Base-by-base conservation (phyloP, 108 stramenopile species). In the Nitzschia palea region DNA sequence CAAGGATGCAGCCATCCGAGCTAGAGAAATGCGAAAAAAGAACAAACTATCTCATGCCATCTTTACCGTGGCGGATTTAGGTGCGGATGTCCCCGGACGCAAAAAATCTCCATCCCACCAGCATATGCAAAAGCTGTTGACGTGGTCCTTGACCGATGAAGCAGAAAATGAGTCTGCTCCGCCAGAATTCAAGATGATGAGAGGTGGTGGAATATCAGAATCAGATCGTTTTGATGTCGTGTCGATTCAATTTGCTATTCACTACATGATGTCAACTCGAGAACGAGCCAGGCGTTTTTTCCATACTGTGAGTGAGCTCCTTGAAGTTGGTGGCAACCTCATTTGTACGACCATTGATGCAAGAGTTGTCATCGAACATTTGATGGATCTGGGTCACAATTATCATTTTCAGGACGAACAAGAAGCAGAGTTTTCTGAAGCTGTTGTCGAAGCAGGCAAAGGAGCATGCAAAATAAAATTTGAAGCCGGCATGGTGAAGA, bases 311-410 rank as follows among this genome's bases (percentile, higher is more conserved):
- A 88, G 90, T 52, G 70, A 85, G 54, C 74, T 95, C 8, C 66
- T 99, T 4, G 88, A 90, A 28, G 72, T 88, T 44, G 97, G 97
- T 4, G 97, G 97, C 26, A 82, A 89, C 47, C 85, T 98, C 53
- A 86, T 98, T 26, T 90, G 88, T 33, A 99, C 99, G 3, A 99
- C 99, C 1, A 94, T 98, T 52, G 97, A 99, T 83, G 92, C 97
- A 0, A 55, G 90, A 31, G 86, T 89, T 8, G 85, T 93, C 9
- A 56, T 90, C 29, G 80, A 85, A 3, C 78, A 86, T 50, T 54
- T 95, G 63, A 89, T 95, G 95, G 73, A 68, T 28, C 47, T 86
- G 22, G 91, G 91, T 0, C 56, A 70, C n/a, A 82, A 95, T 62
- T 84, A 79, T 62, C 85, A 77, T 31, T 83, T 83, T 53, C 76